These are phyloP conservation scores for Fusarium coicis DNA, from an alignment of 2,329 filamentous ascomycete species.

Conservation along the genomic window DNA sequence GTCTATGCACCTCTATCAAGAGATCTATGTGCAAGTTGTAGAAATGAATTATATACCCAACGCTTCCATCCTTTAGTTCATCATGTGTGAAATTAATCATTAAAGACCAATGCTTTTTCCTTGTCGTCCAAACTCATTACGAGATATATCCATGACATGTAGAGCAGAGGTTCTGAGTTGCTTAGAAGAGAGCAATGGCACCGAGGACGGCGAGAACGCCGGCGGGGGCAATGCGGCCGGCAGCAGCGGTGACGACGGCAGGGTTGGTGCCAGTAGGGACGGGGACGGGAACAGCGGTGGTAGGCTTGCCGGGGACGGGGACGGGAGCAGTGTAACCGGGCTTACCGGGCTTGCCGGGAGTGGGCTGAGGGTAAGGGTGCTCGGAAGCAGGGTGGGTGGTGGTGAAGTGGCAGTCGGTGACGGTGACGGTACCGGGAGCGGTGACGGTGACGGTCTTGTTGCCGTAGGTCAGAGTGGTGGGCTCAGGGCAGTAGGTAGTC, in stretches of 20 bases:
- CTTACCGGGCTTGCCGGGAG: constrained; percentile 16
- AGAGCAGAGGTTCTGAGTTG: background rate
- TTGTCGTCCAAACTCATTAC: constrained; percentile 7
- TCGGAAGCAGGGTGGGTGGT: constrained; percentile 36
- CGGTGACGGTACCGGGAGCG: constrained; percentile 23
- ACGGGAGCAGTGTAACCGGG: constrained; percentile 10
- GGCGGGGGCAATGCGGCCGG: constrained; percentile 51
- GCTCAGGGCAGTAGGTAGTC: constrained; percentile 53
- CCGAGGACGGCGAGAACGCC: constrained; percentile 66
- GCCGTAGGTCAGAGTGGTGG: constrained; percentile 48
- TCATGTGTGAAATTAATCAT: constrained; percentile 25
- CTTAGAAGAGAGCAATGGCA: constrained; percentile 68
- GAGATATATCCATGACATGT: constrained; percentile 8
- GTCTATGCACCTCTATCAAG: constrained; percentile 29
- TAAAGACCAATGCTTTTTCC: constrained; percentile 20
- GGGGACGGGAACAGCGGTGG: constrained; percentile 35
- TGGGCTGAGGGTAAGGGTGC: constrained; percentile 39
- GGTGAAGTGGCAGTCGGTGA: constrained; percentile 33
- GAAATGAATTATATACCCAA: constrained; percentile 38
- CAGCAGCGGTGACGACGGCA: constrained; percentile 65
- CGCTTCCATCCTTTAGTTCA: constrained; percentile 28
- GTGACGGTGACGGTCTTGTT: constrained; percentile 42
- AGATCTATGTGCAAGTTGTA: constrained; percentile 30
- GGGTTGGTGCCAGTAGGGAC: constrained; percentile 51
- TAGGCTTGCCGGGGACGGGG: constrained; percentile 6